phyloP scores from a whole-genome alignment of 805 yeast species.

The Zygosaccharomyces rouxii region DNA sequence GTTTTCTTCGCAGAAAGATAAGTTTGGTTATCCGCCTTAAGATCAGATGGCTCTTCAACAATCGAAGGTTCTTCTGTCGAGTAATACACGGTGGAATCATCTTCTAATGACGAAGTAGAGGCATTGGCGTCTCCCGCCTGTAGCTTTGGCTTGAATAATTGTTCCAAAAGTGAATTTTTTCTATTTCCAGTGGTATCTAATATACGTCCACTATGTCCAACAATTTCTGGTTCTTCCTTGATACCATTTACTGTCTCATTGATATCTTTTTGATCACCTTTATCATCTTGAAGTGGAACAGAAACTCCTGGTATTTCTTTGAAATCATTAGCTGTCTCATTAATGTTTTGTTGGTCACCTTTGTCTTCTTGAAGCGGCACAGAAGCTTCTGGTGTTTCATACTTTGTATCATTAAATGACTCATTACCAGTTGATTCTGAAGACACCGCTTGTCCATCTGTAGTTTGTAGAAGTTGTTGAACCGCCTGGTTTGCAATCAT shows the following conservation, averaged over 20 bases:
- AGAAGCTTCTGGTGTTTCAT: neutral
- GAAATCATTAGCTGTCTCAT: neutral
- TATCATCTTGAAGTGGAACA: neutral
- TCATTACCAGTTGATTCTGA: neutral
- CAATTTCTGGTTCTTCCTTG: neutral
- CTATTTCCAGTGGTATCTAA: neutral
- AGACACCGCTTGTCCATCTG: neutral
- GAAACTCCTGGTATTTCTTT: neutral
- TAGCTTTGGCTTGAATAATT: slow-evolving; percentile 3
- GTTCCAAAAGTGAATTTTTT: neutral
- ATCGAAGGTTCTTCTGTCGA: slow-evolving; percentile 13
- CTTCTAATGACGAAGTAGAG: neutral
- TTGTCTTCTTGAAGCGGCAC: neutral
- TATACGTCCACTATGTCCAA: neutral
- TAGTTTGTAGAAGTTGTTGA: neutral
- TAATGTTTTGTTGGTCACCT: neutral
- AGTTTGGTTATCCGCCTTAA: neutral
- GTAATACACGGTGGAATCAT: slow-evolving; percentile 16
- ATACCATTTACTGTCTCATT: neutral
- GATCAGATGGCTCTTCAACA: neutral
- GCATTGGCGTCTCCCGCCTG: neutral
- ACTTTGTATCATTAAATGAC: neutral
- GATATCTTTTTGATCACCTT: neutral
- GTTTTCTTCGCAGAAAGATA: neutral
- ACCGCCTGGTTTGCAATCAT: slow-evolving; percentile 16